Percentiles rank a stretch among this genome's conserved stretches.
These are phyloP conservation scores for Pleurotus tuoliensis DNA, from an alignment of 768 basidiomycete species.

Conservation along the genomic window DNA sequence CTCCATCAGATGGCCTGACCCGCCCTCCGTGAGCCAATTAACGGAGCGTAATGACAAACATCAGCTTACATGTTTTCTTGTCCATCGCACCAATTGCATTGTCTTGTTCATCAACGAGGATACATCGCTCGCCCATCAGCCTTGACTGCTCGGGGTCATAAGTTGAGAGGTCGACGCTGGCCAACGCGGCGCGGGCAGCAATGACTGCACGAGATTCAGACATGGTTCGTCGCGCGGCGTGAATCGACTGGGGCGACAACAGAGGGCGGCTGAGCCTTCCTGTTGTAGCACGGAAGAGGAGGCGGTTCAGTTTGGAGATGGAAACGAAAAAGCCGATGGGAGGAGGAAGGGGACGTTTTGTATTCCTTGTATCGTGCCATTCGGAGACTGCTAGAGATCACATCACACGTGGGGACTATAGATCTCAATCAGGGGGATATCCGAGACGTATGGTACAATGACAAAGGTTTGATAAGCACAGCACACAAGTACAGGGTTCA, in stretches of 20 bases:
- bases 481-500: neutral
- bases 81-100: constrained; percentile 80
- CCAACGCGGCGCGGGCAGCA: constrained; percentile 61
- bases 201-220: constrained; percentile 49
- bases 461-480: neutral
- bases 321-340: neutral
- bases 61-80: constrained; percentile 89
- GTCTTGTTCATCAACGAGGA: constrained; percentile 87
- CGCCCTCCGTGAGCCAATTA: neutral
- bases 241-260: constrained; percentile 3
- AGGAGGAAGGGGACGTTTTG: neutral
- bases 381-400: neutral
- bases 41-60: neutral
- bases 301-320: constrained; percentile 5
- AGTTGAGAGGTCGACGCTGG: constrained; percentile 69
- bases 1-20: constrained; percentile 91
- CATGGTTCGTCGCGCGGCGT: constrained; percentile 27
- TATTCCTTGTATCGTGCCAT: neutral
- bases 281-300: neutral
- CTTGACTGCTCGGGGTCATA: constrained; percentile 93
- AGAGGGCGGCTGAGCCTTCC: neutral
- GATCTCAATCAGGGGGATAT: neutral
- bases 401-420: neutral
- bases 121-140: constrained; percentile 95
- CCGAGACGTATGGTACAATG: constrained; percentile 1